A percentile compares a stretch with the other conserved stretches of the same genome.
Evolutionary conservation across 768 basidiomycete genomes (phyloP).

Genomic region (Leccinum pellstonianum): DNA sequence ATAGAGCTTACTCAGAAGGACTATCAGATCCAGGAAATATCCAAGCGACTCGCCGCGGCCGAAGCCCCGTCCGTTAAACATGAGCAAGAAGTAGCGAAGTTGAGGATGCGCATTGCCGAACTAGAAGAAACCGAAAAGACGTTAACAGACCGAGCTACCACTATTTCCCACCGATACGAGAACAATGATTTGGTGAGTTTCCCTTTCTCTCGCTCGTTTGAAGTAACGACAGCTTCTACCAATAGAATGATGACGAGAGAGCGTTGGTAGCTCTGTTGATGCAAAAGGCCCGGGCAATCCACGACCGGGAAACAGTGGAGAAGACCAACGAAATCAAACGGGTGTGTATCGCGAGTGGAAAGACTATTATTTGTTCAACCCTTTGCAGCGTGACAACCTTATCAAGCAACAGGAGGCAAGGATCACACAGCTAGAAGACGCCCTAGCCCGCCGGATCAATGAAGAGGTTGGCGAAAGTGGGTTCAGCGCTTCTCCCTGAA

Average conservation of each 20-base stretch:
- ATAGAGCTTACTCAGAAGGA: conserved; percentile 24
- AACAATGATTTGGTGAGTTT: conserved; percentile 45
- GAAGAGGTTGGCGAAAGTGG: conserved; percentile 27
- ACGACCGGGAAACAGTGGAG: conserved; percentile 52
- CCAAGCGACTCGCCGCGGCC: conserved; percentile 21
- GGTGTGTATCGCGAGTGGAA: conserved; percentile 33
- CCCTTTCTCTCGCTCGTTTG: conserved; percentile 3
- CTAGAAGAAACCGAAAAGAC: conserved; percentile 30
- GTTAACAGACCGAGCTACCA: conserved; percentile 27
- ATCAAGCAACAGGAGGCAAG: conserved; percentile 44
- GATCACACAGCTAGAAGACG: conserved; percentile 45
- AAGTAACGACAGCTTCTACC: conserved; percentile 14
- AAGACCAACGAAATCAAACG: conserved; percentile 58
- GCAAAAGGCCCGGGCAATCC: conserved; percentile 42
- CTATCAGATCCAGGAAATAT: conserved; percentile 19
- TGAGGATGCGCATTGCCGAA: conserved; percentile 24
- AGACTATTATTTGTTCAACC: conserved; percentile 8
- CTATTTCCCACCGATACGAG: conserved; percentile 41
- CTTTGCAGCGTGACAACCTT: conserved; percentile 46
- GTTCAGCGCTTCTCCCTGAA: conserved; percentile 15
- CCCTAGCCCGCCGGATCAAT: conserved; percentile 44
- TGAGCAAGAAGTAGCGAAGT: conserved; percentile 27
- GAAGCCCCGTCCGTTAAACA: conserved; percentile 26
- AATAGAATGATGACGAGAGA: conserved; percentile 50
- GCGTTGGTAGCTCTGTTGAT: conserved; percentile 47